Evolutionary conservation across 208 protist genomes (phyloP).

Genomic region (Trypanosoma brucei): DNA sequence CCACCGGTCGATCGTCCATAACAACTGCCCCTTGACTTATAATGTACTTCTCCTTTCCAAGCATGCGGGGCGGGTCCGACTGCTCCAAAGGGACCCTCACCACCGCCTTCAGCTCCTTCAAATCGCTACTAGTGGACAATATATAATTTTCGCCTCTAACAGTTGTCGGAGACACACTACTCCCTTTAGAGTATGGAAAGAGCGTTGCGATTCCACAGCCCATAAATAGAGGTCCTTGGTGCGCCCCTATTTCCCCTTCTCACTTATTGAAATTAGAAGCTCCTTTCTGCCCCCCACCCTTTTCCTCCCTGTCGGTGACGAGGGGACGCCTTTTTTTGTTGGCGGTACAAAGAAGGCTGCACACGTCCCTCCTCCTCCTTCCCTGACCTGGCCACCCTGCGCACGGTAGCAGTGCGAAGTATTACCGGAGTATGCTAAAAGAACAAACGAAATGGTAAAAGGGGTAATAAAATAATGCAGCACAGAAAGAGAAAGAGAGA

Average conservation of each 20-base stretch:
- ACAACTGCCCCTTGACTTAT: constrained; percentile 70
- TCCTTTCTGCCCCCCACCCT: no score
- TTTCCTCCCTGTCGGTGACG: no score
- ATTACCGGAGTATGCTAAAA: no score
- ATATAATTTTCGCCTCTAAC: background rate
- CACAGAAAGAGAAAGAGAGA: no score
- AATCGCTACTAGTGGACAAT: background rate
- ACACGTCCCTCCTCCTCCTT: no score
- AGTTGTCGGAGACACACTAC: background rate
- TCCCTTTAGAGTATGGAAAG: background rate
- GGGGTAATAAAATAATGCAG: no score
- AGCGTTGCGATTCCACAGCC: background rate
- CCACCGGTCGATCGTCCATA: constrained; percentile 40
- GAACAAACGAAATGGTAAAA: no score
- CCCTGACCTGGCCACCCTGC: no score
- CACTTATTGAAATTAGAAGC: background rate
- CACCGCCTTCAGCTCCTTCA: background rate
- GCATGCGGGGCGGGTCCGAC: constrained; percentile 13
- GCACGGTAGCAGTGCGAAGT: no score
- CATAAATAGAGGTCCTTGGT: background rate
- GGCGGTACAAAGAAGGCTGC: no score
- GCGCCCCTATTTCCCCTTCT: background rate
- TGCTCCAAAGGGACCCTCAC: background rate
- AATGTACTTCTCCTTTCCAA: constrained; percentile 83
- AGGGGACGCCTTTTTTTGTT: no score